These are phyloP conservation scores for Botryotinia convoluta DNA, from an alignment of 2,329 filamentous ascomycete species.

Conservation along the genomic window DNA sequence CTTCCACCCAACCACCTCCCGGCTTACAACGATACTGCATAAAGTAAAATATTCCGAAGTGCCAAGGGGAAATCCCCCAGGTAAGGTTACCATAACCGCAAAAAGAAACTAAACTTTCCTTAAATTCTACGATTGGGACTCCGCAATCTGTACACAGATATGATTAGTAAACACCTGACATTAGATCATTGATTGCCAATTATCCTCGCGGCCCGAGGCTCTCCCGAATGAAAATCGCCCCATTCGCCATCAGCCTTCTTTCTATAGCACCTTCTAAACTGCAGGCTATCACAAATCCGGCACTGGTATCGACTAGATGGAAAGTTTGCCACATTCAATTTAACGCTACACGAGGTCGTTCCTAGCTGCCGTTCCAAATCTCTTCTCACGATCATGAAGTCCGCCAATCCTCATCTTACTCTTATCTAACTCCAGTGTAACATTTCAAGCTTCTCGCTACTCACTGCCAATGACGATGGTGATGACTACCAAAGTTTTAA, in stretches of 20 bases:
- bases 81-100: background rate
- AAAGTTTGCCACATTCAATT: background rate
- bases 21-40: background rate
- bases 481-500: background rate
- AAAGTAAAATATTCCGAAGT: background rate
- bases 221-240: background rate
- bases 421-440: background rate
- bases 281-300: background rate
- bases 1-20: background rate
- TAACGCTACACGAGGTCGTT: background rate
- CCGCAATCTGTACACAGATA: background rate
- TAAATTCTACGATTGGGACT: background rate
- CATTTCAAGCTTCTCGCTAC: background rate
- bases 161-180: background rate
- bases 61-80: background rate
- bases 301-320: background rate
- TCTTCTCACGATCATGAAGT: background rate
- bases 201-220: background rate
- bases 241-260: background rate
- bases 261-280: background rate
- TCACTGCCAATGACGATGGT: background rate
- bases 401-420: background rate
- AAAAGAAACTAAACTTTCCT: background rate
- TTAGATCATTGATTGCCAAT: background rate
- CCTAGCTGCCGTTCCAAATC: background rate